phyloP scores from a whole-genome alignment of 257 asterid genomes.

The Plantago major region DNA sequence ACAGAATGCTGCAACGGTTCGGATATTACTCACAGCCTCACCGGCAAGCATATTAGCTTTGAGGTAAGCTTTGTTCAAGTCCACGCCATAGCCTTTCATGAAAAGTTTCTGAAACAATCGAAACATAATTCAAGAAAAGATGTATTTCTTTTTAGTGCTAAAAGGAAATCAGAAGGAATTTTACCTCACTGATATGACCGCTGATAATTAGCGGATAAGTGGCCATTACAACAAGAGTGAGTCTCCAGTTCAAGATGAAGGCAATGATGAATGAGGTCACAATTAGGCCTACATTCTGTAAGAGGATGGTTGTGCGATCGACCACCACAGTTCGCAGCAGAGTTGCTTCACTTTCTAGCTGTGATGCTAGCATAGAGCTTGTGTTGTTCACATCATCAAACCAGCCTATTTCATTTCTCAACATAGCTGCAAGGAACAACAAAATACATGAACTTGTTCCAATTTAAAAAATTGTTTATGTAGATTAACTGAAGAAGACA shows the following conservation, averaged over 20 bases:
- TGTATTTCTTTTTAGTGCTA: background rate
- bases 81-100: conserved; percentile 88
- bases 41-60: conserved; percentile 97
- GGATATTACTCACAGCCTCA: conserved; percentile 94
- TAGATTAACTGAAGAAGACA: background rate
- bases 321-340: conserved; percentile 78
- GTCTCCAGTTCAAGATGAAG: conserved; percentile 97
- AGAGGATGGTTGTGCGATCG: conserved; percentile 78
- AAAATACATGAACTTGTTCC: background rate
- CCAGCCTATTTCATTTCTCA: conserved; percentile 96
- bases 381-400: conserved; percentile 70
- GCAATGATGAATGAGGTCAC: conserved; percentile 82
- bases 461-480: background rate
- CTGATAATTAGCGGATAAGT: conserved; percentile 79
- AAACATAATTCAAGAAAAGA: conserved; percentile 12
- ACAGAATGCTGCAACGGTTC: conserved; percentile 95
- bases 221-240: conserved; percentile 86
- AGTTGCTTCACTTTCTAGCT: conserved; percentile 80
- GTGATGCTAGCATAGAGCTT: conserved; percentile 86
- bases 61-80: conserved; percentile 89
- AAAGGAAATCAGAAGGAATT: conserved; percentile 3
- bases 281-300: conserved; percentile 78
- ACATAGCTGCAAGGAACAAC: conserved; percentile 62
- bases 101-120: conserved; percentile 75
- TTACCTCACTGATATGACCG: conserved; percentile 98